These are phyloP conservation scores for Gossypium rotundifolium DNA, from an alignment of 345 rosid genomes.

Conservation along the genomic window DNA sequence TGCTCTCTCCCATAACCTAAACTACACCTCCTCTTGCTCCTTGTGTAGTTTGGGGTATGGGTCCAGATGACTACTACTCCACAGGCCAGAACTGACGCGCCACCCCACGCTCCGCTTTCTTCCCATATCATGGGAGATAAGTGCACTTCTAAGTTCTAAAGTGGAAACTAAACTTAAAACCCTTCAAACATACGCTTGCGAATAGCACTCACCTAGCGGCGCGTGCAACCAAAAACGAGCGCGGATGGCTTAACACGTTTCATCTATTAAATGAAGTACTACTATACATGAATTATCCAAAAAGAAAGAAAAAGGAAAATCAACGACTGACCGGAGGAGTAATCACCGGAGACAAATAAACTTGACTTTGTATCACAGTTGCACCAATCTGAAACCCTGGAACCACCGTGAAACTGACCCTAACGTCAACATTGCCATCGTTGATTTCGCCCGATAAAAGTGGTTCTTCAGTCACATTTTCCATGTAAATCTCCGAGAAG, in stretches of 20 bases:
- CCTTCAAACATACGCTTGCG: background rate
- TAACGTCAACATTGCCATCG: slow-evolving; percentile 29
- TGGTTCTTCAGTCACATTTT: slow-evolving; percentile 58
- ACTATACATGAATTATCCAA: slow-evolving; percentile 8
- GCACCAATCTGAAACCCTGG: slow-evolving; percentile 92
- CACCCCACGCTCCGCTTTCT: background rate
- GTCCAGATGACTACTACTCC: background rate
- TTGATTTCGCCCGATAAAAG: slow-evolving; percentile 22
- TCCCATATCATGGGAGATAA: background rate
- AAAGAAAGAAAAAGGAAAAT: background rate
- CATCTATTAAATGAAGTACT: background rate
- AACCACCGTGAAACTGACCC: slow-evolving; percentile 81
- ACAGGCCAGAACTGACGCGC: slow-evolving; percentile 1
- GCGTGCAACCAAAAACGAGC: slow-evolving; percentile 2
- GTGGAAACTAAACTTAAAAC: slow-evolving; percentile 5
- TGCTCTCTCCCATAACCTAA: slow-evolving; percentile 10
- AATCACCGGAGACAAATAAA: slow-evolving; percentile 50
- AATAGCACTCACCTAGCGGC: slow-evolving; percentile 8
- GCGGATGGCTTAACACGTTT: background rate
- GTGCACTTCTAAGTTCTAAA: slow-evolving; percentile 19
- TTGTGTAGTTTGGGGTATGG: slow-evolving; percentile 4
- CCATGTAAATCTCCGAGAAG: slow-evolving; percentile 92
- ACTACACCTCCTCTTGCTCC: background rate
- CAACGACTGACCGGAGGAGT: slow-evolving; percentile 29
- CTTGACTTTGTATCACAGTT: slow-evolving; percentile 68